These are phyloP conservation scores for Fusarium sp. DNA, from an alignment of 2,329 filamentous ascomycete genomes.

Conservation along the genomic window DNA sequence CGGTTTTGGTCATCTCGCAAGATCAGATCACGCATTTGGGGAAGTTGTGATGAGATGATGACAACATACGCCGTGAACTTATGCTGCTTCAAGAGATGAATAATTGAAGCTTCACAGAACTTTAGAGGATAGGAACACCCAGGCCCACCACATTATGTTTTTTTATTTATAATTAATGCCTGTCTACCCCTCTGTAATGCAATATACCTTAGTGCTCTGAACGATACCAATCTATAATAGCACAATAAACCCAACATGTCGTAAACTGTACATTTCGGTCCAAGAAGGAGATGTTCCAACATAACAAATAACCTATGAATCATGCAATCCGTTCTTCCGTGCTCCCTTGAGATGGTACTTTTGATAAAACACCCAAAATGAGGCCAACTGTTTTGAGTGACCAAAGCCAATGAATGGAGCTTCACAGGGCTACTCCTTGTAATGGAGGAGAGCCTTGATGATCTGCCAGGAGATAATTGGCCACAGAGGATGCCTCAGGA, in stretches of 20 bases:
- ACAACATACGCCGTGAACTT: not conserved
- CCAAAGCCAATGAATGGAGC: not conserved
- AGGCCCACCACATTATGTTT: not conserved
- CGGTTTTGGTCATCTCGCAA: not conserved
- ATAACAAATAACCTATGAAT: not conserved
- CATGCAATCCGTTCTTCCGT: not conserved
- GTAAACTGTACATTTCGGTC: not conserved
- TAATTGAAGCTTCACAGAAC: not conserved
- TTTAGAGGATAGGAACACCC: not conserved
- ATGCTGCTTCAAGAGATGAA: not conserved
- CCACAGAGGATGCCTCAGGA: not conserved
- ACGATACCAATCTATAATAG: not conserved
- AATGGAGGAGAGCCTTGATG: not conserved
- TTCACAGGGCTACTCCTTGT: not conserved
- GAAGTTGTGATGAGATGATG: not conserved
- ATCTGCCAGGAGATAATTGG: not conserved
- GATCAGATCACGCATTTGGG: not conserved
- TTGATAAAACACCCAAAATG: not conserved
- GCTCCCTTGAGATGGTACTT: not conserved
- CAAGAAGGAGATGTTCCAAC: not conserved
- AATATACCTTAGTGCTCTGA: not conserved
- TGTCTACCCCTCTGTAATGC: not conserved
- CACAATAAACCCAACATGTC: not conserved
- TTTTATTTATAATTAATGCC: not conserved
- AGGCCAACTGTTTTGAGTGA: not conserved